phyloP scores from a whole-genome alignment of 805 yeast genomes.

The Monosporozyma aerobia region DNA sequence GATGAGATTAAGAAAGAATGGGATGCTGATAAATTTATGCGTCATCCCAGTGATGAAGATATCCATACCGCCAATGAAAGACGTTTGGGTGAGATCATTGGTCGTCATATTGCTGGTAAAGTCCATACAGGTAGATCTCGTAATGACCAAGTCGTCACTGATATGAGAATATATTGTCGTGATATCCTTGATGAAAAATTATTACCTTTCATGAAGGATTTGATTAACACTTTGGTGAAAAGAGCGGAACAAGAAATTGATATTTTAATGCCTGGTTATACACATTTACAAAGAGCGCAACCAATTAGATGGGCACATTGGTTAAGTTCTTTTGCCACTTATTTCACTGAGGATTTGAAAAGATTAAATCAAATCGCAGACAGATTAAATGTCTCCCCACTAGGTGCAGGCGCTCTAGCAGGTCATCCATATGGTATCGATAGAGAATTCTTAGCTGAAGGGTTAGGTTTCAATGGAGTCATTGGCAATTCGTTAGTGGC shows the following conservation, averaged over 20 bases:
- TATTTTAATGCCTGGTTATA: conserved; percentile 96
- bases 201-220: conserved; percentile 43
- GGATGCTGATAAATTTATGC: conserved; percentile 51
- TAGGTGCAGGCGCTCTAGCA: conserved; percentile 97
- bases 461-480: conserved; percentile 71
- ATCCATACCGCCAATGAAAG: conserved; percentile 98
- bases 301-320: conserved; percentile 99
- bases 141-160: conserved; percentile 99
- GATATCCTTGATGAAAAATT: conserved; percentile 56
- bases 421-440: conserved; percentile 99
- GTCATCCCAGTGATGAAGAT: conserved; percentile 65
- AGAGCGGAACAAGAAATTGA: conserved; percentile 85
- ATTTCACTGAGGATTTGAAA: conserved; percentile 81
- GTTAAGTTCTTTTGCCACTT: conserved; percentile 91
- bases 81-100: conserved; percentile 92
- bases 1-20: conserved; percentile 69
- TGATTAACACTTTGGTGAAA: conserved; percentile 56
- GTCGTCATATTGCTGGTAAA: conserved; percentile 88
- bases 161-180: conserved; percentile 90
- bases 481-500: conserved; percentile 97
- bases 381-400: conserved; percentile 81
- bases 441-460: conserved; percentile 76
- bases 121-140: conserved; percentile 99
- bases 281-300: conserved; percentile 97
- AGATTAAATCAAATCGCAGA: conserved; percentile 71